phyloP scores from a whole-genome alignment of 768 basidiomycete species.

The Fomitopsis pulvina region DNA sequence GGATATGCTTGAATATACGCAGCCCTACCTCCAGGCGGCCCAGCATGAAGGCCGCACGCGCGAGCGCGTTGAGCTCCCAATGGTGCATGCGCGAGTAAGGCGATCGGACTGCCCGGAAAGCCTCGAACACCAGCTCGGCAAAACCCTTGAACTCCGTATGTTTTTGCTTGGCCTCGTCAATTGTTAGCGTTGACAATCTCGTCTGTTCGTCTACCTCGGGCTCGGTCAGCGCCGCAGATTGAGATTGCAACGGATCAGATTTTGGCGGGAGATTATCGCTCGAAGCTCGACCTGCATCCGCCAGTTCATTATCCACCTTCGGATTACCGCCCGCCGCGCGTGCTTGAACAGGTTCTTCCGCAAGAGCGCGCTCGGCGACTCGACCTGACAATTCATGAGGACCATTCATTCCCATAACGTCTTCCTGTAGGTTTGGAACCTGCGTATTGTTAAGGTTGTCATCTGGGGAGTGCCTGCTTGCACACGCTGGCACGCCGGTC shows the following conservation, averaged over 20 bases:
- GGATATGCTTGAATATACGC: conserved; percentile 37
- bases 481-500: too few relatives aligned
- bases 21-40: conserved; percentile 43
- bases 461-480: too few relatives aligned
- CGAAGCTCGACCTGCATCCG: background rate
- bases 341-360: background rate
- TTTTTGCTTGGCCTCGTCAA: background rate
- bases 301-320: background rate
- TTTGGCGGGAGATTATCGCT: background rate
- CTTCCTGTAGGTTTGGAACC: background rate
- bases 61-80: conserved; percentile 49
- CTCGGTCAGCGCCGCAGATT: background rate
- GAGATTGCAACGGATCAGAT: conserved; percentile 5
- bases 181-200: background rate
- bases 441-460: too few relatives aligned
- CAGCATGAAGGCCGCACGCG: conserved; percentile 55
- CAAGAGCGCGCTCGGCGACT: background rate
- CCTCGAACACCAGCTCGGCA: conserved; percentile 36
- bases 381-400: background rate
- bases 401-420: background rate
- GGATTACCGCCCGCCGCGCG: background rate
- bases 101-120: conserved; percentile 36
- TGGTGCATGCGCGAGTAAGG: conserved; percentile 45
- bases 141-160: conserved; percentile 27
- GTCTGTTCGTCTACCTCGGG: background rate